phyloP scores from a whole-genome alignment of 2,329 filamentous ascomycete species.

The Didymella pomorum region DNA sequence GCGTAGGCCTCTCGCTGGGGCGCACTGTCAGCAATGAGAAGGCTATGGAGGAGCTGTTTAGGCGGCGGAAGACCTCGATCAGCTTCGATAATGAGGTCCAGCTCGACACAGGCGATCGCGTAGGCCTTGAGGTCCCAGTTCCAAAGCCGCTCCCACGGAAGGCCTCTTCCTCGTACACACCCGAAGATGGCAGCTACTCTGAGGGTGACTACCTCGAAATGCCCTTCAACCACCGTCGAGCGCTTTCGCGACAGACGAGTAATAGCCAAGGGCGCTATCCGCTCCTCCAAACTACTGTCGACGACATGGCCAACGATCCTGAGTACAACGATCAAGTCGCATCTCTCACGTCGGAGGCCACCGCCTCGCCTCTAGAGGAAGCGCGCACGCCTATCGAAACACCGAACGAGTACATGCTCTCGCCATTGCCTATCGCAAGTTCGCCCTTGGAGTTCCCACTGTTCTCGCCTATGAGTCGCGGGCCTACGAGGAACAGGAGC shows the following conservation, averaged over 20 bases:
- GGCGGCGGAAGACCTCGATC: slow-evolving; percentile 50
- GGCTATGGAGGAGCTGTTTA: slow-evolving; percentile 40
- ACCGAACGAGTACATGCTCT: slow-evolving; percentile 45
- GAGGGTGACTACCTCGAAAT: slow-evolving; percentile 47
- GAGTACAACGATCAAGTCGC: slow-evolving; percentile 49
- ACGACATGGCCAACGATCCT: slow-evolving; percentile 38
- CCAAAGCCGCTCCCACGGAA: slow-evolving; percentile 39
- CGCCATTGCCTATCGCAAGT: slow-evolving; percentile 40
- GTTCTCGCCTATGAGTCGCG: slow-evolving; percentile 37
- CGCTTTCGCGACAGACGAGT: slow-evolving; percentile 31
- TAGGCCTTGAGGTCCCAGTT: slow-evolving; percentile 50
- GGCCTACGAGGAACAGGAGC: slow-evolving; percentile 43
- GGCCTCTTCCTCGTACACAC: slow-evolving; percentile 28
- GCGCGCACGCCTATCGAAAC: slow-evolving; percentile 49
- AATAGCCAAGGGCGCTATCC: slow-evolving; percentile 44
- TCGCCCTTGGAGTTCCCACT: slow-evolving; percentile 50
- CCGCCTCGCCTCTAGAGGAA: slow-evolving; percentile 51
- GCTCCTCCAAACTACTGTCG: slow-evolving; percentile 47
- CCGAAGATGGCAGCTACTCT: slow-evolving; percentile 42
- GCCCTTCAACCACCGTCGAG: slow-evolving; percentile 34
- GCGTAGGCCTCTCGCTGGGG: slow-evolving; percentile 25
- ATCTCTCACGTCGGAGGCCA: slow-evolving; percentile 54
- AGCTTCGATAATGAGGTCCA: slow-evolving; percentile 53
- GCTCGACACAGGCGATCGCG: slow-evolving; percentile 51
- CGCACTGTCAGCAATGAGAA: slow-evolving; percentile 39